Evolutionary conservation across 1,139 yeast genomes (phyloP), one percentile per base, ranked within the genome.

Genomic region (Pichia sp.): DNA sequence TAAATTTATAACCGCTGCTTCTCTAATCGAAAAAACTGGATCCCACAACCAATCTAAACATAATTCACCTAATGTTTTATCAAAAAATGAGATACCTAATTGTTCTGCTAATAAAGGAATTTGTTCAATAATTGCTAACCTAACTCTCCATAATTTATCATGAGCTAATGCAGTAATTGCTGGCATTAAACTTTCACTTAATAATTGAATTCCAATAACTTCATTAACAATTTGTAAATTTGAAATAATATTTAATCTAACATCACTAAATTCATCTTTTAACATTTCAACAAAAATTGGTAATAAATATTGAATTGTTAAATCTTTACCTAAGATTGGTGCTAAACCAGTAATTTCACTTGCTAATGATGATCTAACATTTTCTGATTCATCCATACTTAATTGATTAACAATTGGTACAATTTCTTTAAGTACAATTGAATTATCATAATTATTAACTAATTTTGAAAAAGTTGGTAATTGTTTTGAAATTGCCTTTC

Each of bases 11-110:
- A 94, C 96, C 1, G 97, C 97, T 12, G 98, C 98, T 57, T 89
- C 95, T 65, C 99, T 80, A 52, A 94, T 90, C 7, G 97, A 92
- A 66, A 80, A 92, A 35, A 94, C 98, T 16, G 94, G 86, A 67
- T 94, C 99, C 96, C 97, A 90, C 55, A 94, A 73, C 97, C 98
- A 94, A 24, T 92, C 85, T 79, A 94, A 78, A 61, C 97, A 94
- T 55, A 94, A 71, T 41, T 86, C 81, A 51, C 95, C 90, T 56
- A 94, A 72, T 59, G 92, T 96, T 60, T 87, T 84, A 64, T 92
- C 94, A 67, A 94, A 94, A 62, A 92, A 89, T 24, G 87, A 81
- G 47, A 85, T 92, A 31, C 98, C 98, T 52, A 94, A 72, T 66
- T 94, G 98, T 58, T 86, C 85, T n/a, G 98, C 97, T 54, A 94